phyloP scores from a whole-genome alignment of 148 eudicot species.

The Heliamphora exappendiculata region DNA sequence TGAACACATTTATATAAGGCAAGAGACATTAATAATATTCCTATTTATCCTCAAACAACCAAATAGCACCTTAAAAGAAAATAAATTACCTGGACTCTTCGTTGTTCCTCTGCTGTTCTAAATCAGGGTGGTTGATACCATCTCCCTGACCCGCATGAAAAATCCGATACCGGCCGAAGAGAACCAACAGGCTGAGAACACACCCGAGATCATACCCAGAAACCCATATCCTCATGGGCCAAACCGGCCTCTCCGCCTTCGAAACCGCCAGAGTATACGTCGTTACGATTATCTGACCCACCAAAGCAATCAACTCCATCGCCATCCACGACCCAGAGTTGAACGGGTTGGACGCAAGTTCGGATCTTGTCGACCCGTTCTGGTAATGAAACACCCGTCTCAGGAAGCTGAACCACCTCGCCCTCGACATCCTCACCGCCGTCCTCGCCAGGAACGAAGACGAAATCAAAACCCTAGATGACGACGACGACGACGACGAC shows the following conservation, averaged over 20 bases:
- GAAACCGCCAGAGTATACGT: slow-evolving; percentile 47
- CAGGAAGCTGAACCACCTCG: slow-evolving; percentile 68
- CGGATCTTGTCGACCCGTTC: slow-evolving; percentile 63
- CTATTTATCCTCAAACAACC: no score
- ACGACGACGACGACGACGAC: no score
- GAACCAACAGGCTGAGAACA: slow-evolving; percentile 43
- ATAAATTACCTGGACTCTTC: slow-evolving; percentile 44
- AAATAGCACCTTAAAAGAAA: no score
- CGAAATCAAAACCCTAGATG: slow-evolving; percentile 12
- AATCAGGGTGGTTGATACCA: slow-evolving; percentile 20
- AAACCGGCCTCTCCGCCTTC: slow-evolving; percentile 63
- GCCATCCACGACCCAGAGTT: slow-evolving; percentile 64
- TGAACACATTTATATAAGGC: no score
- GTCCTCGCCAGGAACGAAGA: slow-evolving; percentile 49
- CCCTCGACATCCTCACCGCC: slow-evolving; percentile 72
- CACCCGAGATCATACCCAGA: slow-evolving; percentile 75
- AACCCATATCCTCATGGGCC: slow-evolving; percentile 95
- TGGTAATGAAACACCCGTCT: slow-evolving; percentile 88
- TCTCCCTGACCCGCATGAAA: slow-evolving; percentile 27
- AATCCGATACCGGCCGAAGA: slow-evolving; percentile 53
- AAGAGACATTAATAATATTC: no score
- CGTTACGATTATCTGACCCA: slow-evolving; percentile 42
- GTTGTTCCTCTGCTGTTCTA: slow-evolving; percentile 49
- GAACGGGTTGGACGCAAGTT: slow-evolving; percentile 68
- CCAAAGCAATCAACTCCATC: slow-evolving; percentile 43